Base-by-base conservation (phyloP, 257 asterid species). In the Primulina huaijiensis region DNA sequence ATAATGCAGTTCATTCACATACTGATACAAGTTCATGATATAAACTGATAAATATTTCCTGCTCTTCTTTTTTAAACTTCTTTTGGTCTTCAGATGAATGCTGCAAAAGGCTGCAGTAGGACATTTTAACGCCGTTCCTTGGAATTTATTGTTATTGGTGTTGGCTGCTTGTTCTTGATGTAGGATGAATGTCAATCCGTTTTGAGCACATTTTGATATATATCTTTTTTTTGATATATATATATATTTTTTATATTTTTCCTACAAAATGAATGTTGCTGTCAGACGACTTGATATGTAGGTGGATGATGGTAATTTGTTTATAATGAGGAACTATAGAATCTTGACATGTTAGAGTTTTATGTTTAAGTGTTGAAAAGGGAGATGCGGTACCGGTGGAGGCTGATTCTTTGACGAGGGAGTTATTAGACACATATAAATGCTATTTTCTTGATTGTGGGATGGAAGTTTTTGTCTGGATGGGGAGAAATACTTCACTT, bases 361-460 rank as follows among this genome's bases (percentile, higher is more conserved):
- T 72, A 30, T 65, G 72, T 35, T 75, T 71, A 60, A 85, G 86
- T 75, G 82, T 88, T 80, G 94, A 85, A 76, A 92, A 82, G 85
- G 97, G 95, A 76, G 92, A 83, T 79, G 74, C 84, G 67, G 77
- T 83, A 77, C 88, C 87, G 66, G 78, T 95, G 66, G 95, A 87
- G 71, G 86, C 83, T n/a, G 86, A 80, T 76, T 77, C 87, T 23
- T 81, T 87, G 86, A 80, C 88, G 43, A 89, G 97, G 89, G 95
- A 88, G 73, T 82, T 92, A 73, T 75, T 95, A 74, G 98, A 92
- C 76, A 95, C 98, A 10, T 78, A 87, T 79, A 78, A 72, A 77
- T 92, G 97, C 88, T 89, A 89, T 76, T 84, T 95, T 82, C 89
- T 95, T 62, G 99, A 95, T 72, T 88, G 95, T 37, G 98, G 95